A percentile compares a stretch with the other conserved stretches of the same genome.
Evolutionary conservation across 805 yeast species (phyloP).

Genomic region (Candida caryicola): DNA sequence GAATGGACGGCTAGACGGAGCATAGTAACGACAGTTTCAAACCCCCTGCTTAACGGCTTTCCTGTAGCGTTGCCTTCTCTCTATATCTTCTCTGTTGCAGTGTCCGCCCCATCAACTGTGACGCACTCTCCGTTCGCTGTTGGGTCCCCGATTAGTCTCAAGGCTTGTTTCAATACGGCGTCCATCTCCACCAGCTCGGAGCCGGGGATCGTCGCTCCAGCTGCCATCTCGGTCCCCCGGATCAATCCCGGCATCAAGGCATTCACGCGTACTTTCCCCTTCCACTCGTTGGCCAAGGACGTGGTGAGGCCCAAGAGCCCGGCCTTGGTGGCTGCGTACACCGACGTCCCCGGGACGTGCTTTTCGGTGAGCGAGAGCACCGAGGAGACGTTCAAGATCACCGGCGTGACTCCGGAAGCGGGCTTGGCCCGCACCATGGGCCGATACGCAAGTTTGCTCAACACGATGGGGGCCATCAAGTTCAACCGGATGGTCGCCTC

Average conservation of each 20-base stretch:
- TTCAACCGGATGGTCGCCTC: slow-evolving; percentile 50
- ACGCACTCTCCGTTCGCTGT: slow-evolving; percentile 31
- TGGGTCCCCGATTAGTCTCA: slow-evolving; percentile 21
- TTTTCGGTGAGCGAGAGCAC: slow-evolving; percentile 46
- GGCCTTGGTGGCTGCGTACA: slow-evolving; percentile 69
- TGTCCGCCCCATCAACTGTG: slow-evolving; percentile 12
- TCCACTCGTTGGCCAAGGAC: slow-evolving; percentile 58
- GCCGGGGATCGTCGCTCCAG: slow-evolving; percentile 1
- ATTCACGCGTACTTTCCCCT: slow-evolving; percentile 57
- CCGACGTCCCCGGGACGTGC: slow-evolving; percentile 53
- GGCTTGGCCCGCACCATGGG: slow-evolving; percentile 43
- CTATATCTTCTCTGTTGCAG: no score
- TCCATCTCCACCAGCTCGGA: slow-evolving; percentile 23
- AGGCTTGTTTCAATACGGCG: slow-evolving; percentile 25
- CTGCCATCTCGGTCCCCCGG: slow-evolving; percentile 65
- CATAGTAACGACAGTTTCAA: no score
- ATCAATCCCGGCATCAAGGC: slow-evolving; percentile 67
- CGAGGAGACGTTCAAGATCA: slow-evolving; percentile 65
- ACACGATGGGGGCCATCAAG: slow-evolving; percentile 56
- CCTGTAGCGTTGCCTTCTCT: no score
- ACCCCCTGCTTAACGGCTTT: no score
- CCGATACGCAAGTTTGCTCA: slow-evolving; percentile 51
- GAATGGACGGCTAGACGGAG: no score
- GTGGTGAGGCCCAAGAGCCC: slow-evolving; percentile 64
- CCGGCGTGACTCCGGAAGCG: slow-evolving; percentile 4